phyloP scores from a whole-genome alignment of 495 filamentous ascomycete genomes.

The Neurospora sp. region DNA sequence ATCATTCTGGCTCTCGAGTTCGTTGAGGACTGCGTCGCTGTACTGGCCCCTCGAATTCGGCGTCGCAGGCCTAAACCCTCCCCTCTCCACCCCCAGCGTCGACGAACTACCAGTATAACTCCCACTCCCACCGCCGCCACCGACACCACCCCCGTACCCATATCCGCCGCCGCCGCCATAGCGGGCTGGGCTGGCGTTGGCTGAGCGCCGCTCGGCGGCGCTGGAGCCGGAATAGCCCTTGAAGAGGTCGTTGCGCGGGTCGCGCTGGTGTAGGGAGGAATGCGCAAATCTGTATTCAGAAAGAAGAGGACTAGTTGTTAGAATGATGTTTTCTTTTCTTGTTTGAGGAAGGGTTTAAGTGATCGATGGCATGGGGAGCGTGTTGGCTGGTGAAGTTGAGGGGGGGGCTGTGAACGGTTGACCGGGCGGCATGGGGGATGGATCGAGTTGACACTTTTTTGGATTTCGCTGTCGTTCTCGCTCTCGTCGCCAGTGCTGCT shows the following conservation, averaged over 20 bases:
- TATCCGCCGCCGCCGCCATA: constrained; percentile 47
- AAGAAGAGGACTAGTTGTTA: background rate
- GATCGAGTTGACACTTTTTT: background rate
- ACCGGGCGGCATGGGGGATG: background rate
- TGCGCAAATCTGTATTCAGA: constrained; percentile 41
- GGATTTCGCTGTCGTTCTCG: background rate
- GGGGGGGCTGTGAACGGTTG: background rate
- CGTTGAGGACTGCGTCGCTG: constrained; percentile 81
- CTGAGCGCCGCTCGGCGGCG: constrained; percentile 41
- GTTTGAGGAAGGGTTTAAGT: background rate
- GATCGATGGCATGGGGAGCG: background rate
- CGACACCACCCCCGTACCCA: constrained; percentile 45
- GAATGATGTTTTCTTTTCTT: constrained; percentile 33
- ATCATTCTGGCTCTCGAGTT: constrained; percentile 94
- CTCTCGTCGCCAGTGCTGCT: background rate
- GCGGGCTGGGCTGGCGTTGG: constrained; percentile 36
- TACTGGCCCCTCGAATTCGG: constrained; percentile 89
- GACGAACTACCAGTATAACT: constrained; percentile 9
- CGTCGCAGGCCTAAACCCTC: constrained; percentile 52
- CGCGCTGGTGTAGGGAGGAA: constrained; percentile 65
- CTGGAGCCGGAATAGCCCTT: constrained; percentile 64
- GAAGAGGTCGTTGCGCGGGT: constrained; percentile 83
- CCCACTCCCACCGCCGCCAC: background rate
- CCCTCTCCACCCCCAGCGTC: constrained; percentile 22
- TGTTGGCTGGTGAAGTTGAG: background rate